Conservation (phyloP, 768 basidiomycete genomes). For the Hemileccinum impolitum region DNA sequence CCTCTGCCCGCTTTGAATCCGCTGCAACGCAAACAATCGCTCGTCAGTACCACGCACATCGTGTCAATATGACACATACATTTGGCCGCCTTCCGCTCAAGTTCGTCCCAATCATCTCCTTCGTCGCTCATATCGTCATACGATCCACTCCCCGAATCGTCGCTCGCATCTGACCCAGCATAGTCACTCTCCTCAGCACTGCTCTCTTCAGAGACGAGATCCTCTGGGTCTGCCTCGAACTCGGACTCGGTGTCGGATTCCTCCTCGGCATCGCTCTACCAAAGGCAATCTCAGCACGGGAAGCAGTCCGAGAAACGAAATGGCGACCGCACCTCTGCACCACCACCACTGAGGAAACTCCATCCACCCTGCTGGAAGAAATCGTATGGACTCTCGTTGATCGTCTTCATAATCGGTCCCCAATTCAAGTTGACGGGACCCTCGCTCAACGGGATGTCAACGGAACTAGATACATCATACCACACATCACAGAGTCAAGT, state of each 20-base stretch:
- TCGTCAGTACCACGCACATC: not conserved
- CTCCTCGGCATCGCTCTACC: constrained; percentile 56
- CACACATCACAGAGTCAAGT: constrained; percentile 7
- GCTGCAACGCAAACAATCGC: constrained; percentile 28
- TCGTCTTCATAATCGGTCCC: constrained; percentile 98
- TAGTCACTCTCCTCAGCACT: constrained; percentile 55
- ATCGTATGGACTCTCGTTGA: constrained; percentile 92
- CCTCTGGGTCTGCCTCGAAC: constrained; percentile 52
- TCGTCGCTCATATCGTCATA: constrained; percentile 64
- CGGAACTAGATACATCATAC: constrained; percentile 57
- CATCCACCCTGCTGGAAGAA: constrained; percentile 98
- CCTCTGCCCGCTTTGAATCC: constrained; percentile 47
- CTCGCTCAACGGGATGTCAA: constrained; percentile 94
- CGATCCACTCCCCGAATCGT: constrained; percentile 62
- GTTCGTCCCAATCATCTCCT: constrained; percentile 94
- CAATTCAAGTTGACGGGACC: constrained; percentile 97
- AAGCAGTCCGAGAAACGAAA: constrained; percentile 2
- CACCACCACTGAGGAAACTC: constrained; percentile 82
- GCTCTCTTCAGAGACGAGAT: constrained; percentile 38
- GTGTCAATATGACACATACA: constrained; percentile 41
- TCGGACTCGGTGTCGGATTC: constrained; percentile 67
- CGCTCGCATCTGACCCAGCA: constrained; percentile 50
- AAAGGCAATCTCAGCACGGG: constrained; percentile 38
- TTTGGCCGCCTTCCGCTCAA: constrained; percentile 89
- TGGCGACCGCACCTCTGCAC: constrained; percentile 55